Evolutionary conservation across 2,329 filamentous ascomycete species (phyloP).

Genomic region (Microascus cirrosus): DNA sequence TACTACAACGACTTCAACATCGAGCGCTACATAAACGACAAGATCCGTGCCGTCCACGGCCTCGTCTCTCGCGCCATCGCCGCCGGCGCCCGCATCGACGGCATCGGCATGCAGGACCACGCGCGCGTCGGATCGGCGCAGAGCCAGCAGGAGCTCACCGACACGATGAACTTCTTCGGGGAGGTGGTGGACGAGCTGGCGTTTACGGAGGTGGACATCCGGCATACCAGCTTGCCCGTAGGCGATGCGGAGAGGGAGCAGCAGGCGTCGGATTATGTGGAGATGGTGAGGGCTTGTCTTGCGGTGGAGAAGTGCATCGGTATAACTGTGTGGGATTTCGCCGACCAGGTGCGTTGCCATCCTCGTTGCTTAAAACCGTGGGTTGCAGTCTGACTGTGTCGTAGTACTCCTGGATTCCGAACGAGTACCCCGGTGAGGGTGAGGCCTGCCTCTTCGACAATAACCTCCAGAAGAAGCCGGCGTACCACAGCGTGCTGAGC

Average conservation of each 20-base stretch:
- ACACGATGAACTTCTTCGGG: conserved; percentile 32
- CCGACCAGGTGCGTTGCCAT: conserved; percentile 12
- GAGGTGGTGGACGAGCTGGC: conserved; percentile 34
- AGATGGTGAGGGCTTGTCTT: conserved; percentile 18
- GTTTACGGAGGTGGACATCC: conserved; percentile 24
- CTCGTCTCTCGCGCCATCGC: conserved; percentile 25
- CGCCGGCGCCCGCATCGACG: conserved; percentile 39
- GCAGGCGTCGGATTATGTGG: conserved; percentile 33
- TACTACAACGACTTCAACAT: conserved; percentile 40
- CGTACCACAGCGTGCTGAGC: conserved; percentile 9
- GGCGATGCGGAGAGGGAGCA: conserved; percentile 22
- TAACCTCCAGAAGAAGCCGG: conserved; percentile 11
- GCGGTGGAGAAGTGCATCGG: conserved; percentile 21
- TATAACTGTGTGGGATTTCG: conserved; percentile 25
- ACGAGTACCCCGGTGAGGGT: conserved; percentile 5
- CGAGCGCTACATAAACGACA: conserved; percentile 22
- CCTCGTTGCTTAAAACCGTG: not conserved
- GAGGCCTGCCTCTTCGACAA: conserved; percentile 11
- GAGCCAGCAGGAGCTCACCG: conserved; percentile 26
- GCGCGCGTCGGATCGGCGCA: conserved; percentile 34
- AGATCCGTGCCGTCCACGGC: conserved; percentile 23
- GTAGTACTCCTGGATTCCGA: conserved; percentile 6
- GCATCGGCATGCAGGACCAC: conserved; percentile 44
- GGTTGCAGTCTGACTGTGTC: not conserved
- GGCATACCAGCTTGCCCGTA: conserved; percentile 30